phyloP scores from a whole-genome alignment of 768 basidiomycete species.

The Pleurotus salmoneostramineus region DNA sequence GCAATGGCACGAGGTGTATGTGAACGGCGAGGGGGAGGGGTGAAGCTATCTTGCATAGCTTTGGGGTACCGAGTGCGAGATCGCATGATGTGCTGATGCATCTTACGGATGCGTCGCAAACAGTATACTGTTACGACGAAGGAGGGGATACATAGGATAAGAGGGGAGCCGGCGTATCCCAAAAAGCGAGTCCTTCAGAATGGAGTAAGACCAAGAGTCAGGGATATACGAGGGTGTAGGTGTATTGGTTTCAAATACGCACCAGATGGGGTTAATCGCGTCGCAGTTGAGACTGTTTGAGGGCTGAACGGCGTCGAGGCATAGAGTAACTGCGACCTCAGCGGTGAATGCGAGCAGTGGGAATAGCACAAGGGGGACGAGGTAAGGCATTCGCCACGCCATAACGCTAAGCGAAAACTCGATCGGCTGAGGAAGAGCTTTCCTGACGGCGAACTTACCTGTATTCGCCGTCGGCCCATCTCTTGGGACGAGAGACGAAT shows the following conservation, averaged over 20 bases:
- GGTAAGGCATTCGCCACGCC: conserved; percentile 43
- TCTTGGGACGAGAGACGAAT: conserved; percentile 37
- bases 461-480: conserved; percentile 30
- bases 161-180: conserved; percentile 57
- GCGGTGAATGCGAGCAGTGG: conserved; percentile 41
- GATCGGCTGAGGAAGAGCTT: not conserved
- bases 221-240: conserved; percentile 1
- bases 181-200: conserved; percentile 53
- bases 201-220: not conserved
- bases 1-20: conserved; percentile 9
- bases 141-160: conserved; percentile 48
- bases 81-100: conserved; percentile 32
- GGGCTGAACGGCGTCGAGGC: conserved; percentile 39
- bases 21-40: conserved; percentile 14
- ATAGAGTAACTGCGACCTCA: conserved; percentile 40
- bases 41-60: conserved; percentile 8
- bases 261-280: conserved; percentile 57
- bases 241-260: conserved; percentile 12
- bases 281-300: conserved; percentile 58
- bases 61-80: conserved; percentile 24
- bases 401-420: conserved; percentile 30
- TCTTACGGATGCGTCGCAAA: conserved; percentile 29
- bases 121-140: conserved; percentile 44
- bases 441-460: conserved; percentile 18
- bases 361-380: conserved; percentile 40